Percentiles rank a stretch among this genome's conserved stretches.
Evolutionary conservation across 768 basidiomycete species (phyloP).

Genomic region (Neoboletus brunneissimus): DNA sequence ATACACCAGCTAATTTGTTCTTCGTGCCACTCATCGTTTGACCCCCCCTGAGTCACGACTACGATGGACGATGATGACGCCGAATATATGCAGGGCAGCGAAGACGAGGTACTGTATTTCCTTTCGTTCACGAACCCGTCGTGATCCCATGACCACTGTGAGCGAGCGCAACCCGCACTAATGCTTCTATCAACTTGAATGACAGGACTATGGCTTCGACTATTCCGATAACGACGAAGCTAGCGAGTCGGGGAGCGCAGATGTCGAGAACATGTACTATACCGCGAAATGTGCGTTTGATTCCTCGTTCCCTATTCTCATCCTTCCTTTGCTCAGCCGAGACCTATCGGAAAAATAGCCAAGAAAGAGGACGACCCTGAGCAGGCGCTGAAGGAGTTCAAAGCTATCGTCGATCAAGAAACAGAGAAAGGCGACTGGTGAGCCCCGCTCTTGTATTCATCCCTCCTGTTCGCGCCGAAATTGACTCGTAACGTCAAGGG

Average conservation of each 20-base stretch:
- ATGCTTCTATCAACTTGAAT: conserved; percentile 2
- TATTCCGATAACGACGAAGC: conserved; percentile 91
- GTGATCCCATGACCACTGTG: conserved; percentile 1
- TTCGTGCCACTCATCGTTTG: conserved; percentile 3
- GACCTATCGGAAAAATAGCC: conserved; percentile 41
- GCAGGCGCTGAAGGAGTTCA: conserved; percentile 86
- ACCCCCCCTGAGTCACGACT: conserved; percentile 3
- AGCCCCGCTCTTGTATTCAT: conserved; percentile 18
- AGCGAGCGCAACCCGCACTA: conserved; percentile 1
- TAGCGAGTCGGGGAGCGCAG: conserved; percentile 75
- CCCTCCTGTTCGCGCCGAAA: neutral
- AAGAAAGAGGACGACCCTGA: conserved; percentile 95
- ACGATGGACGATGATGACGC: conserved; percentile 91
- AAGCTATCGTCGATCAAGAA: conserved; percentile 84
- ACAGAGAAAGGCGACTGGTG: conserved; percentile 94
- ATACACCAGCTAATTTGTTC: neutral
- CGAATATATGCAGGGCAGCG: conserved; percentile 89
- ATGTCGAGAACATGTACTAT: conserved; percentile 98
- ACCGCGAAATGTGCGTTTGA: conserved; percentile 81
- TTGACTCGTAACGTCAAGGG: conserved; percentile 52
- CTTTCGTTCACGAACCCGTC: neutral
- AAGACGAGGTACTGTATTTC: conserved; percentile 64
- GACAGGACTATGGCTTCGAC: conserved; percentile 91
- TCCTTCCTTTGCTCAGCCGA: neutral
- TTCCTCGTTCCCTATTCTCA: neutral